Conservation (phyloP, 345 rosid genomes). For the Combretum micranthum region DNA sequence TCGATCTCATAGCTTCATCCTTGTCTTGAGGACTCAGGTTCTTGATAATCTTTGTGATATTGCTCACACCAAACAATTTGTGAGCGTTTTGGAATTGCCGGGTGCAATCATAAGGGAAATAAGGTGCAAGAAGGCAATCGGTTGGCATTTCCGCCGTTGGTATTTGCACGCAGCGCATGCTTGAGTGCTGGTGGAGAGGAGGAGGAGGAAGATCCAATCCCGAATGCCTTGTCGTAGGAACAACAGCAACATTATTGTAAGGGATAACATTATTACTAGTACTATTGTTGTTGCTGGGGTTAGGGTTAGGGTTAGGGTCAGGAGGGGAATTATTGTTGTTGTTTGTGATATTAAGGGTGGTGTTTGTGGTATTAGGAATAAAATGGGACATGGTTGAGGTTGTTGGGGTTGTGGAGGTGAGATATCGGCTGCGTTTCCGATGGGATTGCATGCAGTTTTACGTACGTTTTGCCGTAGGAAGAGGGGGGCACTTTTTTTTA, state of each 20-base stretch:
- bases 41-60: constrained; percentile 78
- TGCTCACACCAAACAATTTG: constrained; percentile 87
- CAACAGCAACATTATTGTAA: too few species aligned
- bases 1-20: constrained; percentile 81
- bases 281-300: too few species aligned
- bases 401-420: not conserved
- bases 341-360: not conserved
- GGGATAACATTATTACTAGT: too few species aligned
- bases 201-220: constrained; percentile 8
- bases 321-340: not conserved
- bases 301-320: too few species aligned
- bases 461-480: not conserved
- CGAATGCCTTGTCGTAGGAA: too few species aligned
- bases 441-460: not conserved
- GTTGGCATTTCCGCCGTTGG: constrained; percentile 87
- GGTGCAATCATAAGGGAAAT: constrained; percentile 81
- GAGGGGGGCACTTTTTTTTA: not conserved
- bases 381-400: too few species aligned
- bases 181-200: constrained; percentile 34
- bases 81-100: constrained; percentile 89
- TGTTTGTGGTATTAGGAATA: not conserved
- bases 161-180: constrained; percentile 98
- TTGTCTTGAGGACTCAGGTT: constrained; percentile 51
- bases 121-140: constrained; percentile 98
- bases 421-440: not conserved